A percentile compares a stretch with the other conserved stretches of the same genome.
Evolutionary conservation across 2,329 filamentous ascomycete species (phyloP).

Genomic region (Dothistroma septosporum): DNA sequence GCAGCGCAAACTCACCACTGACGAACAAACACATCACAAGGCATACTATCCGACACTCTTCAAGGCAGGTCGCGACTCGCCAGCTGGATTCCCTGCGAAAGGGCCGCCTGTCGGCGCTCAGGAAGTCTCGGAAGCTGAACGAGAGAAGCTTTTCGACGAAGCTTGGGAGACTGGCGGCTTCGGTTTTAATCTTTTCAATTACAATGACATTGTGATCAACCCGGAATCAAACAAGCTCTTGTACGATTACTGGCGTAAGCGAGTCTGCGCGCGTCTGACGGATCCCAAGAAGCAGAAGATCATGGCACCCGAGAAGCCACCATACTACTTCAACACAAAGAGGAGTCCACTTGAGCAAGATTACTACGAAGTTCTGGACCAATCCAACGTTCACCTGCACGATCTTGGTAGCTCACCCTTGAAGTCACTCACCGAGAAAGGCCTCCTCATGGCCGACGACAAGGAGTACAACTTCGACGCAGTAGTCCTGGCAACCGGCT

Average conservation of each 20-base stretch:
- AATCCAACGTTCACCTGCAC: constrained; percentile 40
- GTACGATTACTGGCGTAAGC: constrained; percentile 55
- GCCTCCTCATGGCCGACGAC: constrained; percentile 40
- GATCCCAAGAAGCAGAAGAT: constrained; percentile 49
- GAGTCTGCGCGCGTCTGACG: constrained; percentile 48
- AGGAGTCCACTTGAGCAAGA: constrained; percentile 42
- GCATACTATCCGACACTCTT: constrained; percentile 48
- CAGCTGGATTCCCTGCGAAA: constrained; percentile 53
- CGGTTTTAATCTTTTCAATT: constrained; percentile 50
- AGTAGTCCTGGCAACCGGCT: constrained; percentile 46
- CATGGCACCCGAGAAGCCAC: constrained; percentile 47
- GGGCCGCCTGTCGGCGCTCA: constrained; percentile 50
- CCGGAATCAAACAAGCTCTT: constrained; percentile 48
- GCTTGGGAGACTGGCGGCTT: constrained; percentile 51
- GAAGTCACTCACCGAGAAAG: constrained; percentile 40
- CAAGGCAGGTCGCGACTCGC: constrained; percentile 31
- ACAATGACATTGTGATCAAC: constrained; percentile 50
- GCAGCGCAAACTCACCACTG: constrained; percentile 40
- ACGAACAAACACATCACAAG: constrained; percentile 50
- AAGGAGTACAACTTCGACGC: constrained; percentile 41
- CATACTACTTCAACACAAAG: constrained; percentile 48
- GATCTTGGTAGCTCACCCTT: constrained; percentile 42
- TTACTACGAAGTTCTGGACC: constrained; percentile 46
- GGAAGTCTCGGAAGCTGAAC: constrained; percentile 40
- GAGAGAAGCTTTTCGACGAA: constrained; percentile 42